Conservation (phyloP, 805 yeast genomes). For the Candida boleticola region DNA sequence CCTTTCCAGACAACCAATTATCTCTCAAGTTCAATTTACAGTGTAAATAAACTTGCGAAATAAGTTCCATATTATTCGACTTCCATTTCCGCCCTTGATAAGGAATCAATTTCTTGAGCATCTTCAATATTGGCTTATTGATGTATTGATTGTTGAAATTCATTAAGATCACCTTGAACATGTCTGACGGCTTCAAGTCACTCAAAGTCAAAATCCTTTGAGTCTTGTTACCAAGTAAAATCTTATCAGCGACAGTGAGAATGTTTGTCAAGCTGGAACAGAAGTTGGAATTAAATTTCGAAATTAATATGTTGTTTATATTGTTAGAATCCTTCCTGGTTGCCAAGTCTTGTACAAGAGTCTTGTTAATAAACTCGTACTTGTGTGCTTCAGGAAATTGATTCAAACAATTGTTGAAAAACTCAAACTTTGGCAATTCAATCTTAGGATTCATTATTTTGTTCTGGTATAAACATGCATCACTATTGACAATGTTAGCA, state of each 20-base stretch:
- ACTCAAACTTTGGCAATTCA: conserved; percentile 28
- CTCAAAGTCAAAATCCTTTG: conserved; percentile 68
- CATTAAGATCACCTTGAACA: conserved; percentile 53
- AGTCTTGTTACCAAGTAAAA: conserved; percentile 60
- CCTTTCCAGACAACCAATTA: conserved; percentile 84
- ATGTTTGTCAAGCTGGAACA: conserved; percentile 51
- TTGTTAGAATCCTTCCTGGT: conserved; percentile 22
- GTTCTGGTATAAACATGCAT: conserved; percentile 34
- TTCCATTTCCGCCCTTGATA: conserved; percentile 95
- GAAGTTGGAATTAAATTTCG: conserved; percentile 37
- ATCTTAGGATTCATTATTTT: conserved; percentile 39
- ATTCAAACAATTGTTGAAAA: conserved; percentile 36
- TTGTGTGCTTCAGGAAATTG: conserved; percentile 12
- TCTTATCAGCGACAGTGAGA: conserved; percentile 53
- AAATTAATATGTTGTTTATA: conserved; percentile 26
- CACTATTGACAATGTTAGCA: conserved; percentile 24
- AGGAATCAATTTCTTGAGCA: conserved; percentile 78
- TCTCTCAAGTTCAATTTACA: conserved; percentile 72
- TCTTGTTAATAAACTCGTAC: conserved; percentile 29
- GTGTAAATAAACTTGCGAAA: conserved; percentile 80
- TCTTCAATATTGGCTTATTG: conserved; percentile 67
- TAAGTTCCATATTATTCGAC: conserved; percentile 86
- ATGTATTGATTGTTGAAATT: conserved; percentile 59
- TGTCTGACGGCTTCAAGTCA: conserved; percentile 62
- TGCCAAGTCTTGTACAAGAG: conserved; percentile 26